A percentile compares a stretch with the other conserved stretches of the same genome.
Conservation (phyloP, 2,329 filamentous ascomycete genomes). For the Stemphylium beticola region DNA sequence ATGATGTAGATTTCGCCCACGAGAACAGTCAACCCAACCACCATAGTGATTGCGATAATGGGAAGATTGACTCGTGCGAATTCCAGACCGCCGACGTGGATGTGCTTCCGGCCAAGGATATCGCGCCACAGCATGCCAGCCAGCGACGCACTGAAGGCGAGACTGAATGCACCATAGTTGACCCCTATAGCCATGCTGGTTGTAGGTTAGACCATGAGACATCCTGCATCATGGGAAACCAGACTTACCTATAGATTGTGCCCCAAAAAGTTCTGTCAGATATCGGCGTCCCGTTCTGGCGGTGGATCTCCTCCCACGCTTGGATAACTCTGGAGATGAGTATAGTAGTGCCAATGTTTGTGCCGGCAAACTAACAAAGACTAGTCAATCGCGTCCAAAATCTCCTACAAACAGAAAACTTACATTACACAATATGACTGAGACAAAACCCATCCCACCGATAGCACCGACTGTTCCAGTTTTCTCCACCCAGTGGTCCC, state of each 20-base stretch:
- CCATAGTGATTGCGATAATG: constrained; percentile 73
- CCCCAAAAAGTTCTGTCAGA: constrained; percentile 73
- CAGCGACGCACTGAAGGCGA: constrained; percentile 73
- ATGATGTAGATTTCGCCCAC: constrained; percentile 69
- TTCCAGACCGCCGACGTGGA: constrained; percentile 66
- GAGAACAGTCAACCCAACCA: constrained; percentile 66
- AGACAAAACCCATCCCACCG: constrained; percentile 75
- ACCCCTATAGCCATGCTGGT: constrained; percentile 71
- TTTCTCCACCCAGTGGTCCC: constrained; percentile 73
- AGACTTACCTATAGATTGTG: constrained; percentile 65
- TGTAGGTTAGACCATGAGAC: background rate
- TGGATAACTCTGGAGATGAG: constrained; percentile 74
- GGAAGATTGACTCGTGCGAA: constrained; percentile 73
- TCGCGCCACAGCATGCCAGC: constrained; percentile 76
- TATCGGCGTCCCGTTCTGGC: constrained; percentile 56
- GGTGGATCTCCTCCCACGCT: constrained; percentile 68
- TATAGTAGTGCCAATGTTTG: constrained; percentile 78
- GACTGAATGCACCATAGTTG: constrained; percentile 77
- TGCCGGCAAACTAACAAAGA: constrained; percentile 69
- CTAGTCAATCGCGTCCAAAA: no score
- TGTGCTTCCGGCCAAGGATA: constrained; percentile 71
- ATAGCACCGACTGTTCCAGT: constrained; percentile 73
- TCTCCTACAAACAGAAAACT: constrained; percentile 42
- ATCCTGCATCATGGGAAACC: no score
- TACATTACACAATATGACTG: constrained; percentile 74